A percentile compares a stretch with the other conserved stretches of the same genome.
Evolutionary conservation across 768 basidiomycete species (phyloP).

Genomic region (Collybiopsis confluens): DNA sequence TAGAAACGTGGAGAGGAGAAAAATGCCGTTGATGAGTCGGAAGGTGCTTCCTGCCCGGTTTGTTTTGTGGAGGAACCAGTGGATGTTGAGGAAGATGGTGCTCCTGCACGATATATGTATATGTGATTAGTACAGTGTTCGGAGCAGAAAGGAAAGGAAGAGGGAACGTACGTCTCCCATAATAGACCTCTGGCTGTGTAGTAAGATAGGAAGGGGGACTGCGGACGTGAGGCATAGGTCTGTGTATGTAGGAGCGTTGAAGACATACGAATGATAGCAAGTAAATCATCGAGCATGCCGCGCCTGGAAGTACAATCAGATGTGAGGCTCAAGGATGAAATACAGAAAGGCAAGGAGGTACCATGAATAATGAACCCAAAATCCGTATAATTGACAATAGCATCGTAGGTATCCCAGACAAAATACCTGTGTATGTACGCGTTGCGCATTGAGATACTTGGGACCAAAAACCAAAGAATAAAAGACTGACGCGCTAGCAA

Average conservation of each 20-base stretch:
- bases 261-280: slow-evolving; percentile 63
- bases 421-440: slow-evolving; percentile 66
- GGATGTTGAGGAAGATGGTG: slow-evolving; percentile 85
- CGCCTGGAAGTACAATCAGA: slow-evolving; percentile 29
- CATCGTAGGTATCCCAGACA: slow-evolving; percentile 79
- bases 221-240: slow-evolving; percentile 1
- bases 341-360: too few relatives aligned
- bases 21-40: slow-evolving; percentile 69
- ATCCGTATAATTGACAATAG: slow-evolving; percentile 62
- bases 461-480: background rate
- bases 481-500: slow-evolving; percentile 61
- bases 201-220: slow-evolving; percentile 78
- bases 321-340: background rate
- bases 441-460: background rate
- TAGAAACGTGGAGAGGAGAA: slow-evolving; percentile 67
- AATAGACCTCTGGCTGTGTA: slow-evolving; percentile 73
- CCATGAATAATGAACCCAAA: slow-evolving; percentile 79
- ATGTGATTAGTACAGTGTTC: too few relatives aligned
- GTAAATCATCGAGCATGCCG: slow-evolving; percentile 64
- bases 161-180: slow-evolving; percentile 68
- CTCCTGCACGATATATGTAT: slow-evolving; percentile 41
- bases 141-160: background rate
- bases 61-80: slow-evolving; percentile 82
- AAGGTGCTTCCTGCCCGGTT: slow-evolving; percentile 62
- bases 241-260: slow-evolving; percentile 4